Evolutionary conservation across 2,329 filamentous ascomycete genomes (phyloP), one percentile per base, ranked within the genome.

Genomic region (Nothophoma quercina): DNA sequence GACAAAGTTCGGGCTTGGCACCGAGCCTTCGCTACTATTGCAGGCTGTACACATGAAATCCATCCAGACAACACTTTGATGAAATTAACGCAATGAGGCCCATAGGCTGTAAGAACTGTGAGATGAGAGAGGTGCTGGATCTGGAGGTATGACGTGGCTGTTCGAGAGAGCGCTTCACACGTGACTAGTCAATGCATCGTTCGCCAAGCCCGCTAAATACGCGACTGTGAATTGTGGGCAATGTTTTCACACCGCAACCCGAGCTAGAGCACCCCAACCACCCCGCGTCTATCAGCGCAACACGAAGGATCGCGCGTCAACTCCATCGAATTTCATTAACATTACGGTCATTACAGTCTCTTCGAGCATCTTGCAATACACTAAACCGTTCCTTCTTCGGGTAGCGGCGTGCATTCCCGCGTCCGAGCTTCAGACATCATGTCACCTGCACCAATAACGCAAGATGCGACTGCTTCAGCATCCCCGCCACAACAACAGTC

Each of bases 241-340:
- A 73, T 73, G 69, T 67, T 71, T 72, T 72, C 67, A 65, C 63
- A 59, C 69, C 60, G 58, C 58, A 67, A 59, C 67, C 70, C 60
- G 54, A 65, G 51, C 56, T 60, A 56, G 44, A 60, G 49, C 55
- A 52, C 51, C 57, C 58, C 62, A 62, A 64, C 62, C 64, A 67
- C 62, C 60, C 52, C 57, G 42, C 65, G 43, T 35, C 56, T 46
- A 50, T 47, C 56, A 40, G 47, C 51, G 35, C 51, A 54, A 55
- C 44, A 45, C 34, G 41, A 29, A 57, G 42, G 46, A 23, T 53
- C 50, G 49, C 62, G 47, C 39, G 59, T 44, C 60, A 60, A 62
- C 58, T 28, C 40, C 67, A 69, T 67, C 69, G 38, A 45, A 33
- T 48, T 56, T n/a, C 63, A 70, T 70, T 64, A 43, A 55, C 5